Percentiles rank a stretch among this genome's conserved stretches.
phyloP scores from a whole-genome alignment of 2,329 filamentous ascomycete species.

The Ceratocystis eucalypticola region DNA sequence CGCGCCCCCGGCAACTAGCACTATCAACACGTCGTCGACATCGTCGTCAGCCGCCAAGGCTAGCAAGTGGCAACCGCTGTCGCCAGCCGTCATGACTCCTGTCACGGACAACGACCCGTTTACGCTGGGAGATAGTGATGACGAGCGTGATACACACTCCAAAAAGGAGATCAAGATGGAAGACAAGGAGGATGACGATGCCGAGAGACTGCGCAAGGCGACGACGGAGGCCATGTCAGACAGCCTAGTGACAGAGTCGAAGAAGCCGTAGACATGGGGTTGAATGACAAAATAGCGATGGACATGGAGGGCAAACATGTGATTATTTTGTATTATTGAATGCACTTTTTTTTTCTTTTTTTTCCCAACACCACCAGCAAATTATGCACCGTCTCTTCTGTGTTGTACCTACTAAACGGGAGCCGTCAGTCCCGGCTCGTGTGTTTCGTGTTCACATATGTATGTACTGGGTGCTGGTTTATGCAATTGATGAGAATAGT shows the following conservation, averaged over 20 bases:
- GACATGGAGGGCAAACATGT: neutral
- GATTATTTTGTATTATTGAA: conserved; percentile 6
- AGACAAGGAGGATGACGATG: conserved; percentile 44
- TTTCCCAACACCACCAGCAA: neutral
- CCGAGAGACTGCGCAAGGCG: conserved; percentile 50
- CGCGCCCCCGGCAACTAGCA: neutral
- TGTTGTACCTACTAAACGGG: too few species aligned
- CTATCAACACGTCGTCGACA: conserved; percentile 18
- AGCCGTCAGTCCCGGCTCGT: too few species aligned
- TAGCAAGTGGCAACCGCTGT: conserved; percentile 96
- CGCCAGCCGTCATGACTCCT: conserved; percentile 47
- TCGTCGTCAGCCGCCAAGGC: conserved; percentile 44
- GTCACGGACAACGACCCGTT: conserved; percentile 76
- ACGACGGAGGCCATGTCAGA: conserved; percentile 49
- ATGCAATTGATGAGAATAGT: neutral
- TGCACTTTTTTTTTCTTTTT: neutral
- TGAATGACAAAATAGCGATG: neutral
- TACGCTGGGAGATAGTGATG: conserved; percentile 87
- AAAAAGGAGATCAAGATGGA: conserved; percentile 34
- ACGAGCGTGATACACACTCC: conserved; percentile 53
- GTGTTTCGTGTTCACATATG: too few species aligned
- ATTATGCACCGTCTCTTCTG: too few species aligned
- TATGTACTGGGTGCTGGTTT: too few species aligned
- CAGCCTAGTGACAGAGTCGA: conserved; percentile 35
- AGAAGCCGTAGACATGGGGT: conserved; percentile 17